Conservation (phyloP, 1,139 yeast genomes). For the Yamadazyma oceani region DNA sequence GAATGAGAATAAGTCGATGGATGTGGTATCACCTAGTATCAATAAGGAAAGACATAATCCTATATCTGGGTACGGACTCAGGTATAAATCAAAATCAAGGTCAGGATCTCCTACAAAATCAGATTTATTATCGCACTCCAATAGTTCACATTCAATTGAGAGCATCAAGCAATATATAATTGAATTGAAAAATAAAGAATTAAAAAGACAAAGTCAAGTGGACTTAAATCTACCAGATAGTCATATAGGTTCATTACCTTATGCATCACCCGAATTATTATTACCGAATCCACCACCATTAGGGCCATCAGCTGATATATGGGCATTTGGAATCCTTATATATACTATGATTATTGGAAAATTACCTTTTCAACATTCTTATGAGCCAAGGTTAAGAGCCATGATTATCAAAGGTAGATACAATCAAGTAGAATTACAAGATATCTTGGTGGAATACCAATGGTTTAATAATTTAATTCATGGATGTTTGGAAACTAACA, state of each 20-base stretch:
- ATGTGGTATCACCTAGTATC: slow-evolving; percentile 4
- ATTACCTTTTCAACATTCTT: slow-evolving; percentile 80
- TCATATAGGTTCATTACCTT: slow-evolving; percentile 86
- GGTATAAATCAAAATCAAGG: slow-evolving; percentile 28
- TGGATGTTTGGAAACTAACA: slow-evolving; percentile 56
- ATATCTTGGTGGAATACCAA: slow-evolving; percentile 27
- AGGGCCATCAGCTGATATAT: slow-evolving; percentile 76
- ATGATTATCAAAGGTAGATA: slow-evolving; percentile 70
- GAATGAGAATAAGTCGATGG: slow-evolving; percentile 8
- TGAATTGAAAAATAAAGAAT: slow-evolving; percentile 17
- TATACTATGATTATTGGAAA: slow-evolving; percentile 73
- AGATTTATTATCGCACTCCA: slow-evolving; percentile 3
- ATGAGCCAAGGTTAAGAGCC: slow-evolving; percentile 74
- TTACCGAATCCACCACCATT: slow-evolving; percentile 65
- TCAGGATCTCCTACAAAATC: slow-evolving; percentile 15
- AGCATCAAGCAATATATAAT: slow-evolving; percentile 16
- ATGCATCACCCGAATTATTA: slow-evolving; percentile 86
- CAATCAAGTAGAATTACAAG: slow-evolving; percentile 45
- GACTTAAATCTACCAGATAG: slow-evolving; percentile 51
- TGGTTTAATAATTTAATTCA: slow-evolving; percentile 45
- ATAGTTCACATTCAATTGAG: slow-evolving; percentile 15
- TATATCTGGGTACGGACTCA: slow-evolving; percentile 8
- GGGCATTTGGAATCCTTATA: slow-evolving; percentile 85
- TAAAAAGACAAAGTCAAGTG: slow-evolving; percentile 19
- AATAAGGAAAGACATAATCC: slow-evolving; percentile 1